Evolutionary conservation across 805 yeast genomes (phyloP).

Genomic region (Candida maesae): DNA sequence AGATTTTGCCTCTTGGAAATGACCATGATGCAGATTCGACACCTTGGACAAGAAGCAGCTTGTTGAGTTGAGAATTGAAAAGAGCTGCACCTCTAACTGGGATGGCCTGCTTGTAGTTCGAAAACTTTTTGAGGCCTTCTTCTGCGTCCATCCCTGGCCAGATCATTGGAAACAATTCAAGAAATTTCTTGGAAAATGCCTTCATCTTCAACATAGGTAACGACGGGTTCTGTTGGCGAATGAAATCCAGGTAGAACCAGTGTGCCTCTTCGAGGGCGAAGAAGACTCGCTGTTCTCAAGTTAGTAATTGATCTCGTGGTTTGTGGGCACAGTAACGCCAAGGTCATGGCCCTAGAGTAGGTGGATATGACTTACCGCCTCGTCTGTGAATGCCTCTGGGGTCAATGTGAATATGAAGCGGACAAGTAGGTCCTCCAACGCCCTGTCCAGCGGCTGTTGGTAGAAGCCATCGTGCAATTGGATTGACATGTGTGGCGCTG

Average conservation of each 20-base stretch:
- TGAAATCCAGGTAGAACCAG: slow-evolving; percentile 92
- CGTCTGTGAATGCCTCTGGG: slow-evolving; percentile 78
- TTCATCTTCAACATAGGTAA: slow-evolving; percentile 78
- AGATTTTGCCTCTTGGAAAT: slow-evolving; percentile 95
- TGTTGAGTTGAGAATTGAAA: slow-evolving; percentile 64
- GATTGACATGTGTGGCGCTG: slow-evolving; percentile 45
- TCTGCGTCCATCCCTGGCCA: slow-evolving; percentile 85
- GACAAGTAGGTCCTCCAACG: slow-evolving; percentile 80
- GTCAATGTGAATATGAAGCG: slow-evolving; percentile 92
- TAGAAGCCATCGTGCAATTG: slow-evolving; percentile 53
- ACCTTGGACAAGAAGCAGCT: slow-evolving; percentile 78
- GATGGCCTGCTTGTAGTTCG: slow-evolving; percentile 79
- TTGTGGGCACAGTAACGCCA: too few species aligned
- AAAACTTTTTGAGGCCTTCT: slow-evolving; percentile 74
- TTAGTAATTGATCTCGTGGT: slow-evolving; percentile 6
- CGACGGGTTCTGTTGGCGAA: slow-evolving; percentile 64
- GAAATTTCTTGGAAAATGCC: slow-evolving; percentile 62
- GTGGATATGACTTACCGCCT: slow-evolving; percentile 35
- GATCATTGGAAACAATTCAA: slow-evolving; percentile 66
- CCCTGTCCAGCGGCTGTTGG: slow-evolving; percentile 65
- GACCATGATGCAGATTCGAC: slow-evolving; percentile 85
- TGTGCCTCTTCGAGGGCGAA: slow-evolving; percentile 98
- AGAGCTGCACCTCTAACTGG: slow-evolving; percentile 97
- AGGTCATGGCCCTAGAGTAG: too few species aligned
- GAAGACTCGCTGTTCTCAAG: slow-evolving; percentile 56